Percentiles rank a stretch among this genome's conserved stretches.
Conservation (phyloP, 768 basidiomycete genomes). For the Pholiota microspora region DNA sequence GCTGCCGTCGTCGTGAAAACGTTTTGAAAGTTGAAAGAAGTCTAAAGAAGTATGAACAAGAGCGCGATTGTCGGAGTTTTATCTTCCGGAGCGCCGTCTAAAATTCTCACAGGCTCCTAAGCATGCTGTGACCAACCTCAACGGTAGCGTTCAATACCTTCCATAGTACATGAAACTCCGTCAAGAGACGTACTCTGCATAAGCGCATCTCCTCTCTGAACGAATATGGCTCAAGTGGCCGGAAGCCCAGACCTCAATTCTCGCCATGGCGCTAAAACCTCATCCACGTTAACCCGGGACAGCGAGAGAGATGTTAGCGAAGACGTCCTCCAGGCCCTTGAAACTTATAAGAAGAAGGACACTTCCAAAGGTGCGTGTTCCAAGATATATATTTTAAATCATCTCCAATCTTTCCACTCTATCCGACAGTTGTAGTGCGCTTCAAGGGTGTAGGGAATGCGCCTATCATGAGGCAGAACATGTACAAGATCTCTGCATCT, state of each 20-base stretch:
- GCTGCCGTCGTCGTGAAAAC: no score
- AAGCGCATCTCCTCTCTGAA: not conserved
- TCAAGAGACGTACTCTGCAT: not conserved
- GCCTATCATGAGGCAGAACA: constrained; percentile 98
- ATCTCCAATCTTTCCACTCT: not conserved
- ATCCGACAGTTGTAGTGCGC: constrained; percentile 80
- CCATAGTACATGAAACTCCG: not conserved
- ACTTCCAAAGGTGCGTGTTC: constrained; percentile 62
- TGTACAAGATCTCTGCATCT: constrained; percentile 94
- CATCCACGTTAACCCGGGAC: constrained; percentile 28
- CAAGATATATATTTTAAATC: not conserved
- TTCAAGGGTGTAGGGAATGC: constrained; percentile 98
- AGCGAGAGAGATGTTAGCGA: constrained; percentile 30
- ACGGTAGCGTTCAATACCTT: not conserved
- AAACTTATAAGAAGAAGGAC: constrained; percentile 87
- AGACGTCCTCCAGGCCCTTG: constrained; percentile 70
- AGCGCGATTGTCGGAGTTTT: no score
- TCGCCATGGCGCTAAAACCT: constrained; percentile 20
- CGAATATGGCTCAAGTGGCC: constrained; percentile 23
- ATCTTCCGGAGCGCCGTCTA: no score
- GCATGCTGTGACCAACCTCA: not conserved
- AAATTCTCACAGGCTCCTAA: no score
- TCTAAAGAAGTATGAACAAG: no score
- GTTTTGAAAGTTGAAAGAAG: no score
- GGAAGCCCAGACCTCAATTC: constrained; percentile 27